These are phyloP conservation scores for Colletotrichum coccodes DNA, from an alignment of 2,329 filamentous ascomycete genomes.

Conservation along the genomic window DNA sequence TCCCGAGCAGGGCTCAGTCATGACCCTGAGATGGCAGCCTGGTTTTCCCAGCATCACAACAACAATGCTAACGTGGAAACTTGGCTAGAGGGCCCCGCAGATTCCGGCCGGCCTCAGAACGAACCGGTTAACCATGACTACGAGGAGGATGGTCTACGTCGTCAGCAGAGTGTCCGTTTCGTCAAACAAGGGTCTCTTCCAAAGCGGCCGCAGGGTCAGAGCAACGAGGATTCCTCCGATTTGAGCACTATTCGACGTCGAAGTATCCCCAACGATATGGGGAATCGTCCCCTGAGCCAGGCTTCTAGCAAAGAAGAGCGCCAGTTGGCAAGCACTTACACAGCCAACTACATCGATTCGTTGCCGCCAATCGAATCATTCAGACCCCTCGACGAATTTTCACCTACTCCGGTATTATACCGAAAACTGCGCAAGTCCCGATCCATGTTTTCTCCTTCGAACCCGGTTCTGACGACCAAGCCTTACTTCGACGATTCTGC, in stretches of 20 bases:
- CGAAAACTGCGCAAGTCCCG: conserved; percentile 63
- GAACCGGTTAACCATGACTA: conserved; percentile 27
- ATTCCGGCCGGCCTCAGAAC: conserved; percentile 27
- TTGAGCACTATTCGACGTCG: not conserved
- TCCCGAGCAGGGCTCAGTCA: conserved; percentile 57
- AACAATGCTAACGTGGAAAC: not conserved
- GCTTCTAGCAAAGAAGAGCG: not conserved
- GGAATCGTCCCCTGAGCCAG: not conserved
- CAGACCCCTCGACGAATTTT: conserved; percentile 52
- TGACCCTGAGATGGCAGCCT: conserved; percentile 45
- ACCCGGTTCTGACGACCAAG: conserved; percentile 22
- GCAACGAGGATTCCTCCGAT: not conserved
- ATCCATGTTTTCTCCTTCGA: conserved; percentile 60
- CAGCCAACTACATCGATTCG: conserved; percentile 20
- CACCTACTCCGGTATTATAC: conserved; percentile 59
- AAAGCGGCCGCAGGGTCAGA: not conserved
- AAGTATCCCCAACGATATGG: not conserved
- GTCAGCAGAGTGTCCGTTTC: conserved; percentile 68
- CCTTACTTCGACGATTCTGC: conserved; percentile 24
- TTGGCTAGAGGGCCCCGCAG: not conserved
- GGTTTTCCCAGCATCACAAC: not conserved
- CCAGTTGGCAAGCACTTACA: conserved; percentile 13
- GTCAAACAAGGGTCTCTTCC: conserved; percentile 40
- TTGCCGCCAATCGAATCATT: conserved; percentile 21
- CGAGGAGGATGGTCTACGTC: conserved; percentile 41